phyloP scores from a whole-genome alignment of 768 basidiomycete species.

The Hypsizygus marmoreus region DNA sequence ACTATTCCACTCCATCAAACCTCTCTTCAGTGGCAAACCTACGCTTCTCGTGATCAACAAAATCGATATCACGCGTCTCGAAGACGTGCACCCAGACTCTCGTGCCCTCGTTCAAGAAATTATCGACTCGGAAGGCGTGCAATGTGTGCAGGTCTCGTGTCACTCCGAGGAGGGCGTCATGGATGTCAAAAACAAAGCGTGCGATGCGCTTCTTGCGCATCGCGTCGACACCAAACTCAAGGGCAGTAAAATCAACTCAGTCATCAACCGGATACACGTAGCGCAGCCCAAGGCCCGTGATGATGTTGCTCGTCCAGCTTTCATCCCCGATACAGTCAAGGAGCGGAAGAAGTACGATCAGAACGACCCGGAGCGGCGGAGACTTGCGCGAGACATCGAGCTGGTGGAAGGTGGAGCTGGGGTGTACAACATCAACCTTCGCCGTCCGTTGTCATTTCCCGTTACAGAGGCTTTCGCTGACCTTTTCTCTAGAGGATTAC shows the following conservation, averaged over 20 bases:
- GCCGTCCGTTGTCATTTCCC: conserved; percentile 56
- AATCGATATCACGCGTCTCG: conserved; percentile 88
- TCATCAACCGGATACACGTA: conserved; percentile 96
- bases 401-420: conserved; percentile 86
- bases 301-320: conserved; percentile 83
- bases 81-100: conserved; percentile 77
- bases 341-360: conserved; percentile 83
- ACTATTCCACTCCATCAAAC: conserved; percentile 99
- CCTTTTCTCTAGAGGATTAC: conserved; percentile 72
- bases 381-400: conserved; percentile 81
- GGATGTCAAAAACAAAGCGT: conserved; percentile 93
- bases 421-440: conserved; percentile 88
- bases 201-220: conserved; percentile 92
- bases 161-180: conserved; percentile 98
- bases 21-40: conserved; percentile 92
- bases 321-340: conserved; percentile 85
- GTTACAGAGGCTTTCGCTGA: conserved; percentile 1
- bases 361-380: conserved; percentile 75
- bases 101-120: conserved; percentile 87
- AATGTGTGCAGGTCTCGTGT: conserved; percentile 85
- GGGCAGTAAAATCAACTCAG: conserved; percentile 87
- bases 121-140: conserved; percentile 69
- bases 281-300: conserved; percentile 90
- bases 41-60: conserved; percentile 97
- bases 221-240: conserved; percentile 94